Evolutionary conservation across 768 basidiomycete genomes (phyloP).

Genomic region (Ramaria sp.): DNA sequence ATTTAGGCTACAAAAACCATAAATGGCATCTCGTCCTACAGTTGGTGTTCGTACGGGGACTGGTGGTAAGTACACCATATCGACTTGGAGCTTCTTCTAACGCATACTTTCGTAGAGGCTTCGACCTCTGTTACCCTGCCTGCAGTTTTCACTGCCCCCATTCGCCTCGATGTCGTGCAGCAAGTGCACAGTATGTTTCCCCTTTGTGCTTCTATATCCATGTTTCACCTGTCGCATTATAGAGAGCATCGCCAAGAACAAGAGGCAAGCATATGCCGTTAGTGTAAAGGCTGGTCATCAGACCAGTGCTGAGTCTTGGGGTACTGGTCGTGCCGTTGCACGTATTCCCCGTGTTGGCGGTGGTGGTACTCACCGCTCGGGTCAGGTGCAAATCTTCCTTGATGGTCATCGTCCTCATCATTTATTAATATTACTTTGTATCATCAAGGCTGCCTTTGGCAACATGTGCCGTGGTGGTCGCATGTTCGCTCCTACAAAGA

Average conservation of each 20-base stretch:
- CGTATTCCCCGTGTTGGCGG: slow-evolving; percentile 99
- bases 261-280: slow-evolving; percentile 93
- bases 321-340: slow-evolving; percentile 99
- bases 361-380: slow-evolving; percentile 96
- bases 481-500: slow-evolving; percentile 99
- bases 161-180: slow-evolving; percentile 95
- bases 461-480: slow-evolving; percentile 99
- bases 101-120: slow-evolving; percentile 40
- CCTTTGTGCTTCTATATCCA: slow-evolving; percentile 12
- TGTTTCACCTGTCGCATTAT: slow-evolving; percentile 12
- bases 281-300: slow-evolving; percentile 98
- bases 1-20: not conserved
- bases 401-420: not conserved
- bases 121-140: slow-evolving; percentile 87
- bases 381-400: slow-evolving; percentile 49
- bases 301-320: slow-evolving; percentile 98
- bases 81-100: not conserved
- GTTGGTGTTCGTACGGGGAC: slow-evolving; percentile 70
- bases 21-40: slow-evolving; percentile 89
- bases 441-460: slow-evolving; percentile 89
- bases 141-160: slow-evolving; percentile 94
- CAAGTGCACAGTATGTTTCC: slow-evolving; percentile 94
- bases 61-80: slow-evolving; percentile 42
- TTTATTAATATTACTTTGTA: not conserved
- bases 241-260: slow-evolving; percentile 99